phyloP scores from a whole-genome alignment of 2,329 filamentous ascomycete species.

The Dactylonectria macrodidyma region DNA sequence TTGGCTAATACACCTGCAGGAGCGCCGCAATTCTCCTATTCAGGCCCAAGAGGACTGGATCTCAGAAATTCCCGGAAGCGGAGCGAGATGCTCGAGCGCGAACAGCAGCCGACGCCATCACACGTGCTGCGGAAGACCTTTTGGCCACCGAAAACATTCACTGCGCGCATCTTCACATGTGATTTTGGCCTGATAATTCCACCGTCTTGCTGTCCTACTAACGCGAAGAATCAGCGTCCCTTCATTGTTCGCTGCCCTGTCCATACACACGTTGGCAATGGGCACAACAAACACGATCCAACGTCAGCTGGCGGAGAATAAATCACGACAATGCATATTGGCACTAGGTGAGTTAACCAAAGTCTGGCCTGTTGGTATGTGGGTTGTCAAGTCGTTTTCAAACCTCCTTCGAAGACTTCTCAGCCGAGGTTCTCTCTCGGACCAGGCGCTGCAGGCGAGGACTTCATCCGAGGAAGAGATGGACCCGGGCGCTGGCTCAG shows the following conservation, averaged over 20 bases:
- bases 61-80: constrained; percentile 6
- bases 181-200: rapidly evolving
- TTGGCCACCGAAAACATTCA: constrained; percentile 26
- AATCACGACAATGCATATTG: constrained; percentile 43
- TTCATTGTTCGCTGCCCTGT: constrained; percentile 36
- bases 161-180: constrained; percentile 37
- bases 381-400: constrained; percentile 38
- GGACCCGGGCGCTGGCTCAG: background rate
- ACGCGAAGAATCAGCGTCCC: constrained; percentile 24
- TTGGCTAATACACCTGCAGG: background rate
- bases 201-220: rapidly evolving
- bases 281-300: constrained; percentile 34
- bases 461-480: constrained; percentile 27
- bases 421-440: constrained; percentile 30
- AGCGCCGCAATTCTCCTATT: constrained; percentile 37
- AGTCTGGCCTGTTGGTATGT: constrained; percentile 38
- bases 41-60: constrained; percentile 19
- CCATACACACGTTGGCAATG: constrained; percentile 40
- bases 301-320: constrained; percentile 40
- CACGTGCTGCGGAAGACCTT: constrained; percentile 37
- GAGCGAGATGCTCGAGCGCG: constrained; percentile 29
- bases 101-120: constrained; percentile 36
- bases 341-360: constrained; percentile 38
- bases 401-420: constrained; percentile 37
- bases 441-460: constrained; percentile 22